Base-by-base conservation (phyloP, 768 basidiomycete genomes). In the Pleurotus citrinopileatus region DNA sequence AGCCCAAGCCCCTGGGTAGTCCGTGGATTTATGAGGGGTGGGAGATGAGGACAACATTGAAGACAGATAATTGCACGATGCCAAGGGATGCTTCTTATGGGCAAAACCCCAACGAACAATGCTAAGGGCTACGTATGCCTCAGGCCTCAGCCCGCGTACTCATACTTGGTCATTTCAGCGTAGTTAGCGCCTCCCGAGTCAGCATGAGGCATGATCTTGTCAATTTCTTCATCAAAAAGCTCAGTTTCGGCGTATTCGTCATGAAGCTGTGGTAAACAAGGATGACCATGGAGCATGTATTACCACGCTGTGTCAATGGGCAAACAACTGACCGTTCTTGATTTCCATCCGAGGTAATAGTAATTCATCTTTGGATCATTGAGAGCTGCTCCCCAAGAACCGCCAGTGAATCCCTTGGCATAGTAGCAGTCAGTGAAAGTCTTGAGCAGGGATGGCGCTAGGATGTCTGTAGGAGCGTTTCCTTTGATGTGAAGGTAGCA, bases 361-460 rank as follows among this genome's bases (percentile, higher is more conserved):
- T 54, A 56, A 45, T 60, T 55, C 55, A 59, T 47, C 23, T 38
- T 55, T 22, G 57, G 55, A 36, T 64, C 60, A 52, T 64, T 60
- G 32, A 28, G 27, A 13, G 63, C 60, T 3, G 56, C 55, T 25
- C 60, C 52, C 63, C 63, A 62, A 28, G 57, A 36, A 4, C 63
- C 63, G 20, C 63, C 63, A 2, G 29, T 53, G 42, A 62, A 64
- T 15, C 63, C 63, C 15, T 50, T 44, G 5, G 61, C 61, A 22
- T 43, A 42, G 45, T 64, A 62, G 27, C 63, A 62, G 48, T 64
- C 63, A 2, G 59, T 59, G 54, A 62, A 64, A 10, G 63, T 62
- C 32, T 62, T 60, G 47, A 62, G 50, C 43, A 64, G 36, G 4
- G 63, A 61, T 6, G 52, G n/a, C 15, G 53, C 57, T 4, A 60